A percentile compares a stretch with the other conserved stretches of the same genome.
Evolutionary conservation across 2,329 filamentous ascomycete genomes (phyloP).

Genomic region (Pseudocercospora fijiensis): DNA sequence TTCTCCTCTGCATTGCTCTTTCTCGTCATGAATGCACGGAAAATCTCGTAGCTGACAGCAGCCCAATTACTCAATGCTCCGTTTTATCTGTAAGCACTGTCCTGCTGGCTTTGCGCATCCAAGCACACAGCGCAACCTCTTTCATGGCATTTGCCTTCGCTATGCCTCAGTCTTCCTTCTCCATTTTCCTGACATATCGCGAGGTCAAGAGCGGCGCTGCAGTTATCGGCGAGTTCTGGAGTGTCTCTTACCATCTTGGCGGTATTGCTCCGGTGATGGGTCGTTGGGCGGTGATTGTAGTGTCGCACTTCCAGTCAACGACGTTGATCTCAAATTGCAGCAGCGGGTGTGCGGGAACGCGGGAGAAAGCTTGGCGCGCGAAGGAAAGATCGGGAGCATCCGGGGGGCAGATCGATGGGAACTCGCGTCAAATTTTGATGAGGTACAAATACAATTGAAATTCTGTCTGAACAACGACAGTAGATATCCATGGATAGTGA

Average conservation of each 20-base stretch:
- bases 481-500: too few species aligned
- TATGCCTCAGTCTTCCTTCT: conserved; percentile 6
- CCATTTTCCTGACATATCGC: conserved; percentile 10
- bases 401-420: neutral
- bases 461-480: too few species aligned
- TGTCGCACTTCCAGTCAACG: neutral
- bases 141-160: conserved; percentile 6
- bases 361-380: neutral
- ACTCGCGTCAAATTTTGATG: neutral
- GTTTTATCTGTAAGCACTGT: neutral
- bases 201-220: conserved; percentile 13
- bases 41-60: neutral
- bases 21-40: neutral
- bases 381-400: neutral
- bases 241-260: conserved; percentile 21
- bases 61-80: too few species aligned
- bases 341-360: neutral
- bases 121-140: neutral
- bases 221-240: conserved; percentile 1
- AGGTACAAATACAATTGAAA: too few species aligned
- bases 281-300: conserved; percentile 11
- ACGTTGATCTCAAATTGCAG: neutral
- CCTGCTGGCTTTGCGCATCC: neutral
- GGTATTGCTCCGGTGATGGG: conserved; percentile 20
- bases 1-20: neutral